Evolutionary conservation across 768 basidiomycete genomes (phyloP).

Genomic region (Pholiota conissans): DNA sequence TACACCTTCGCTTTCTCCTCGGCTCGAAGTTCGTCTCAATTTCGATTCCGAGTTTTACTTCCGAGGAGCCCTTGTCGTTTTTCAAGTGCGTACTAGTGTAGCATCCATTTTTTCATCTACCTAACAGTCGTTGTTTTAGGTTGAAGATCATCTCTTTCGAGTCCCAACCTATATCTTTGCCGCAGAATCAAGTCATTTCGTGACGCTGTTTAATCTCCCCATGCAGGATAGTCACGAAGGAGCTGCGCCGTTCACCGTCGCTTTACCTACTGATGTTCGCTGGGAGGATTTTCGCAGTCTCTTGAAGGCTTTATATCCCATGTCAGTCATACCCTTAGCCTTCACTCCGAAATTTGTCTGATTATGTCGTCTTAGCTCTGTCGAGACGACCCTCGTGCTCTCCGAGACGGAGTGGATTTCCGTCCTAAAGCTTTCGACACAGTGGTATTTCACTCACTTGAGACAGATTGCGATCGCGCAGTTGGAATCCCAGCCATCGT

Average conservation of each 20-base stretch:
- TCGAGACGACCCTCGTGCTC: not conserved
- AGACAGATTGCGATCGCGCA: not conserved
- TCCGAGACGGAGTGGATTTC: not conserved
- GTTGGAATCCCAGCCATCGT: not conserved
- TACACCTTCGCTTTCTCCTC: no score
- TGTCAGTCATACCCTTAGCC: slow-evolving; percentile 1
- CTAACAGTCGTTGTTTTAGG: no score
- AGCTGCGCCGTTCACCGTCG: not conserved
- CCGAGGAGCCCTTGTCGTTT: no score
- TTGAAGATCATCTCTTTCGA: no score
- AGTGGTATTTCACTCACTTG: not conserved
- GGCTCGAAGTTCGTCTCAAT: no score
- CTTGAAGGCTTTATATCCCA: slow-evolving; percentile 9
- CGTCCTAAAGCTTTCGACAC: not conserved
- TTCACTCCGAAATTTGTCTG: no score
- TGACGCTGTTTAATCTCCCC: slow-evolving; percentile 10
- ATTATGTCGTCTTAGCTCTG: not conserved
- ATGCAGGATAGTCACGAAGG: not conserved
- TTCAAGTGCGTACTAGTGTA: no score
- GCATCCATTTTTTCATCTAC: no score
- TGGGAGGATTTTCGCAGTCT: slow-evolving; percentile 7
- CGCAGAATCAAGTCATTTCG: no score
- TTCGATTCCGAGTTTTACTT: no score
- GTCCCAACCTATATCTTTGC: no score
- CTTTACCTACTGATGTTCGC: not conserved